These are phyloP conservation scores for Sporothrix sp. DNA, from an alignment of 2,329 filamentous ascomycete genomes.

Conservation along the genomic window DNA sequence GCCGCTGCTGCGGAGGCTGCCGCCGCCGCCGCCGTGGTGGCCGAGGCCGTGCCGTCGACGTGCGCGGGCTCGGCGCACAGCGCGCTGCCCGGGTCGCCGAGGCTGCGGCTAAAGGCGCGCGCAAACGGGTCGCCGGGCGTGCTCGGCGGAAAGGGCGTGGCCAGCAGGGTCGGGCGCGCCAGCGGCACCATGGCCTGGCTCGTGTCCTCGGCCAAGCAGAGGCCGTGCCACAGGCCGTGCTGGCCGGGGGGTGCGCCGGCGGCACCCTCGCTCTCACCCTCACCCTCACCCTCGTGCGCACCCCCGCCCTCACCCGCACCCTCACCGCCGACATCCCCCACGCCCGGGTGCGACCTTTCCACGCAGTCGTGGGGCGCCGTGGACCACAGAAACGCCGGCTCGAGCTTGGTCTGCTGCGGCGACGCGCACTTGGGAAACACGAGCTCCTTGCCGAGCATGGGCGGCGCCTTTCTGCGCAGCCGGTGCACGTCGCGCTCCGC, in stretches of 20 bases:
- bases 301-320: background rate
- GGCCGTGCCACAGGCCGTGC: slow-evolving; percentile 68
- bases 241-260: slow-evolving; percentile 20
- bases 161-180: slow-evolving; percentile 40
- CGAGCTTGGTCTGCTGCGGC: slow-evolving; percentile 74
- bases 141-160: slow-evolving; percentile 36
- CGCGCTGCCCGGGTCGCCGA: slow-evolving; percentile 25
- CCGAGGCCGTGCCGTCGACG: slow-evolving; percentile 8
- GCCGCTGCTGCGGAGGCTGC: slow-evolving; percentile 12
- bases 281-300: too few relatives aligned
- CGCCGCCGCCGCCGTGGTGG: slow-evolving; percentile 15
- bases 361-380: slow-evolving; percentile 34
- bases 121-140: slow-evolving; percentile 36
- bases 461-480: slow-evolving; percentile 52
- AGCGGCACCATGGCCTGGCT: slow-evolving; percentile 32
- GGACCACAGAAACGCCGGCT: slow-evolving; percentile 62
- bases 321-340: background rate
- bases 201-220: slow-evolving; percentile 41
- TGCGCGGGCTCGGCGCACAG: slow-evolving; percentile 32
- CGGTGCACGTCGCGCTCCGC: slow-evolving; percentile 33
- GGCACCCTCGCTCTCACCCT: background rate
- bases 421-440: slow-evolving; percentile 73
- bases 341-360: slow-evolving; percentile 42
- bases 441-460: slow-evolving; percentile 79
- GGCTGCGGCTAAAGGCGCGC: slow-evolving; percentile 26